Base-by-base conservation (phyloP, 495 filamentous ascomycete genomes). In the Aspergillus campestris region DNA sequence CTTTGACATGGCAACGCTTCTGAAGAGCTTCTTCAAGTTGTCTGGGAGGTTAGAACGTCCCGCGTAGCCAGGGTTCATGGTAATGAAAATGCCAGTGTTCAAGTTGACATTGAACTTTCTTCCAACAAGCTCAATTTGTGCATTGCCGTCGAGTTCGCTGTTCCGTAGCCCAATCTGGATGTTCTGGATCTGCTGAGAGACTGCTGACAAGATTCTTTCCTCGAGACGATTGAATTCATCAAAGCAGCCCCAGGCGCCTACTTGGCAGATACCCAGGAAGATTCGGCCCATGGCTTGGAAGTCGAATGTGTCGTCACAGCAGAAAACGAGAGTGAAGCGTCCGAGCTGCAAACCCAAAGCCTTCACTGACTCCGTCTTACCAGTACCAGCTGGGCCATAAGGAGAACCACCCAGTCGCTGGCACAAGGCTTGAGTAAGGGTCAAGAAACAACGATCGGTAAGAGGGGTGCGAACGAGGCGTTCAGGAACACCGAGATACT, bases 221-320 rank as follows among this genome's bases (percentile, higher is more conserved):
- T 99, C 92, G 11, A 99, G 68, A 73, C 92, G 84, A 62, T 99
- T 99, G 74, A 99, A 99, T 67, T 99, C 92, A 59, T 99, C 92
- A 61, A 99, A 99, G 67, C 92, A 99, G 61, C 92, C 92, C 92
- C 92, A 99, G 10, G 92, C 92, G 58, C 92, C 92, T 47, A 99
- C 92, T 63, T 97, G 94, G 61, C 94, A 99, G 49, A 99, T 95
- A 75, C 92, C 92, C 29, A 99, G 79, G 74, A 99, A 97, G 57
- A 99, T 99, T 49, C 92, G 86, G 5, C 92, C 92, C 92, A 99
- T 99, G 31, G 92, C 92, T 59, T 99, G 92, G 73, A 95, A 97
- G 66, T 99, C 92, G 57, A 99, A 99, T 0, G 91, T 97, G 62
- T 97, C 92, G 57, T 99, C 92, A 66, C 92, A 99, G 62, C 90